Conservation (phyloP, 2,329 filamentous ascomycete genomes). For the Colletotrichum sp. region DNA sequence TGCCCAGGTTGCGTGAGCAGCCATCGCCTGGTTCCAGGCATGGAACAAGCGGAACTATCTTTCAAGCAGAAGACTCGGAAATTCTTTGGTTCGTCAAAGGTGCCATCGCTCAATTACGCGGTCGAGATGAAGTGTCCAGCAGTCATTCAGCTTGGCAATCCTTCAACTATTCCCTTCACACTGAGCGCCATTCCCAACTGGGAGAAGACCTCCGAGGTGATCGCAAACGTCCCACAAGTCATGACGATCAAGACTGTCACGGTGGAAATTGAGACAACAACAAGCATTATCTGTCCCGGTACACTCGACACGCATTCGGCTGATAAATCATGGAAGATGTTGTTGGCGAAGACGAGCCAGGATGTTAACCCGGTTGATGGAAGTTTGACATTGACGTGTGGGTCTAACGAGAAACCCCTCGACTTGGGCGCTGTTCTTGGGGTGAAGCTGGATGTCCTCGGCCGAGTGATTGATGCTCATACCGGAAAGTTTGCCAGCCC, state of each 20-base stretch:
- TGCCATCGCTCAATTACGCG: conserved; percentile 32
- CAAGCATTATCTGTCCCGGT: neutral
- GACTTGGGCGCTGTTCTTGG: neutral
- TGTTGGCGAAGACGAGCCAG: neutral
- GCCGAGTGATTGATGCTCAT: neutral
- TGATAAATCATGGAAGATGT: neutral
- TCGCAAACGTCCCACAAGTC: neutral
- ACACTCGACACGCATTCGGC: neutral
- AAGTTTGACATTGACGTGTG: neutral
- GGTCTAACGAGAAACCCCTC: neutral
- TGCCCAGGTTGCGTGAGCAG: neutral
- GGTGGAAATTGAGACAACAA: neutral
- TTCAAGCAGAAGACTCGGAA: conserved; percentile 36
- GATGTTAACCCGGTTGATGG: neutral
- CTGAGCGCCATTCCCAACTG: neutral
- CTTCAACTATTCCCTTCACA: neutral
- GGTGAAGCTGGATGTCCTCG: neutral
- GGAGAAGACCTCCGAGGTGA: neutral
- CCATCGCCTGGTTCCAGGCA: neutral
- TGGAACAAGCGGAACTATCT: conserved; percentile 30
- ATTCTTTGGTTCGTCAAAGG: conserved; percentile 34
- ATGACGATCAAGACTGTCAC: neutral
- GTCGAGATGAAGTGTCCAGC: neutral
- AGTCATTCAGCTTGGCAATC: neutral
- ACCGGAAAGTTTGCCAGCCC: neutral